Conservation (phyloP, 495 filamentous ascomycete genomes). For the Pyrenula aspistea region DNA sequence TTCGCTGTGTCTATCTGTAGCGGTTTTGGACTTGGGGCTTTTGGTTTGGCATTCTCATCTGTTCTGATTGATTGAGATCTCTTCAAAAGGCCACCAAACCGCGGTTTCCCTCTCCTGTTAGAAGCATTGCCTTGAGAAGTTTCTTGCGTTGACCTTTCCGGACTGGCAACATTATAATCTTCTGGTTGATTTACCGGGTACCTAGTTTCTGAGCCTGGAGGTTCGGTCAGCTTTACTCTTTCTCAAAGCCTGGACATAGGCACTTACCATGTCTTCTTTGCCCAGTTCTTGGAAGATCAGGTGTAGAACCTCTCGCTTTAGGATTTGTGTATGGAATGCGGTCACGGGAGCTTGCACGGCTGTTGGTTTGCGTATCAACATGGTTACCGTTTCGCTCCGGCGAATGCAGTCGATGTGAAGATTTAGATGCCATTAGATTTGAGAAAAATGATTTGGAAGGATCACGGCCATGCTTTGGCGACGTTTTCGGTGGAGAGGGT, state of each 20-base stretch:
- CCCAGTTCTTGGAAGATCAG: conserved; percentile 22
- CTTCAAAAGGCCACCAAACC: conserved; percentile 45
- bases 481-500: conserved; percentile 30
- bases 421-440: conserved; percentile 42
- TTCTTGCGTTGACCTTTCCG: background rate
- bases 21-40: conserved; percentile 9
- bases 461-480: conserved; percentile 38
- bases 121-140: background rate
- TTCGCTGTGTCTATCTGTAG: conserved; percentile 14
- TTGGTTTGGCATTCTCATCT: conserved; percentile 33
- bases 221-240: background rate
- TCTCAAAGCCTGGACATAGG: background rate
- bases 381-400: conserved; percentile 11
- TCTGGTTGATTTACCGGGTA: background rate
- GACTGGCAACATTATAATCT: background rate
- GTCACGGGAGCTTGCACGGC: conserved; percentile 30
- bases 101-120: conserved; percentile 32
- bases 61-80: conserved; percentile 57
- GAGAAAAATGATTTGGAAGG: conserved; percentile 44
- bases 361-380: conserved; percentile 21
- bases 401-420: conserved; percentile 25
- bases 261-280: background rate
- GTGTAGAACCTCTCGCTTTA: conserved; percentile 28
- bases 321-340: conserved; percentile 20
- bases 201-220: background rate